Evolutionary conservation across 129 eudicot genomes (phyloP).

Genomic region (Deinandra increscens): DNA sequence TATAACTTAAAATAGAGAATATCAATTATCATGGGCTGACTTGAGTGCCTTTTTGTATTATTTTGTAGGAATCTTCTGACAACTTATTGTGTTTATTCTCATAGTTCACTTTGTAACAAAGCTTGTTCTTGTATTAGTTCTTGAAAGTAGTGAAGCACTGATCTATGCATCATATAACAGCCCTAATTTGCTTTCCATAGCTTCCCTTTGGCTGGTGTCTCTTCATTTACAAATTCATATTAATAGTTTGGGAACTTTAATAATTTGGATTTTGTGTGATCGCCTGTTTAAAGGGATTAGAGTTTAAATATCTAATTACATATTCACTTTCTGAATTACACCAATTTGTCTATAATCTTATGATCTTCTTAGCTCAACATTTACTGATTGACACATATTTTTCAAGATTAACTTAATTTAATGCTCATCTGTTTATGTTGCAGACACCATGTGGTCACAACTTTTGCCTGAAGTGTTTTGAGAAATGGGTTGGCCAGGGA

Average conservation of each 20-base stretch:
- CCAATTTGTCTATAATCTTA: too few species aligned
- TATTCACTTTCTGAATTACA: not conserved
- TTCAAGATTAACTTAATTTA: not conserved
- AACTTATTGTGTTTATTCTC: conserved; percentile 7
- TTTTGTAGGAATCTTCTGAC: conserved; percentile 22
- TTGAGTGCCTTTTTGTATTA: conserved; percentile 24
- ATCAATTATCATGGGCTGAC: conserved; percentile 9
- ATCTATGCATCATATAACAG: conserved; percentile 16
- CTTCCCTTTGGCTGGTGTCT: not conserved
- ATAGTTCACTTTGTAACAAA: conserved; percentile 15
- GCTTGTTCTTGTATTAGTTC: conserved; percentile 6
- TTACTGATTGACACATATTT: too few species aligned
- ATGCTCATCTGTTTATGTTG: conserved; percentile 20
- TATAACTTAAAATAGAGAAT: not conserved
- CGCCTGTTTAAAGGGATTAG: not conserved
- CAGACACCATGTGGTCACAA: conserved; percentile 97
- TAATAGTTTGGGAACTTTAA: not conserved
- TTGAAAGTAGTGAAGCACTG: conserved; percentile 12
- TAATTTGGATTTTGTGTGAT: conserved; percentile 3
- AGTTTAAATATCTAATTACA: not conserved
- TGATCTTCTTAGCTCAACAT: too few species aligned
- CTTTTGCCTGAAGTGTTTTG: conserved; percentile 84
- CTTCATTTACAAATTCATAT: not conserved
- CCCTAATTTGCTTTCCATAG: not conserved
- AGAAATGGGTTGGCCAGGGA: conserved; percentile 85